Evolutionary conservation across 1,139 yeast species (phyloP).

Genomic region (Lipomyces yarrowii): DNA sequence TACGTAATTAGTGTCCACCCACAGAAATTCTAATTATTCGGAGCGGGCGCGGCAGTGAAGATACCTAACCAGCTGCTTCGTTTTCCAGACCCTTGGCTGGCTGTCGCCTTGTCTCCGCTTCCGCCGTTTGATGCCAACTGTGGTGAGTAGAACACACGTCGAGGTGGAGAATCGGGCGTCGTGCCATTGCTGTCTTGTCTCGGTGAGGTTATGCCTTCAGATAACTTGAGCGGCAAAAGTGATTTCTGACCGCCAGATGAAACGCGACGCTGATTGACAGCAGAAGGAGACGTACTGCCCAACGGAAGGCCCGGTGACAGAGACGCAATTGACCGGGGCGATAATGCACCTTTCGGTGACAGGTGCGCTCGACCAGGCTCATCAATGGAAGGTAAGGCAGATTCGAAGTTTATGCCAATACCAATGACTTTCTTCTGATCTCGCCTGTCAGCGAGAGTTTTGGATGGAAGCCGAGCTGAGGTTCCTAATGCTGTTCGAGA

Average conservation of each 20-base stretch:
- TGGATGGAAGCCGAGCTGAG: neutral
- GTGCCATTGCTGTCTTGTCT: neutral
- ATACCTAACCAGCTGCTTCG: slow-evolving; percentile 15
- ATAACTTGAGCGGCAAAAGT: slow-evolving; percentile 13
- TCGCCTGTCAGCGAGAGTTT: neutral
- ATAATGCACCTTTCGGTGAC: neutral
- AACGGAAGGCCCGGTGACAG: neutral
- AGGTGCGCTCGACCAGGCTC: neutral
- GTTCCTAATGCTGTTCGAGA: neutral
- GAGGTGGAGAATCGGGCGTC: neutral
- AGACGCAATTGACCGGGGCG: slow-evolving; percentile 1
- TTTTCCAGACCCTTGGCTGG: neutral
- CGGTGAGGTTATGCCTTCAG: slow-evolving; percentile 10
- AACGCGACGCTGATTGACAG: slow-evolving; percentile 7
- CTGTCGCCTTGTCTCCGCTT: neutral
- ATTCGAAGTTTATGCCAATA: slow-evolving; percentile 15
- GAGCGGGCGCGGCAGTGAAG: neutral
- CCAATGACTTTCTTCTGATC: slow-evolving; percentile 9
- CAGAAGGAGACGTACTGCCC: slow-evolving; percentile 1
- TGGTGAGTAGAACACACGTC: neutral
- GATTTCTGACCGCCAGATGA: slow-evolving; percentile 21
- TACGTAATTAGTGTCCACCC: neutral
- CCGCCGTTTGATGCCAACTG: neutral
- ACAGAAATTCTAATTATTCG: neutral
- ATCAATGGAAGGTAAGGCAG: neutral